These are phyloP conservation scores for Aspergillus sp. DNA, from an alignment of 2,329 filamentous ascomycete species.

Conservation along the genomic window DNA sequence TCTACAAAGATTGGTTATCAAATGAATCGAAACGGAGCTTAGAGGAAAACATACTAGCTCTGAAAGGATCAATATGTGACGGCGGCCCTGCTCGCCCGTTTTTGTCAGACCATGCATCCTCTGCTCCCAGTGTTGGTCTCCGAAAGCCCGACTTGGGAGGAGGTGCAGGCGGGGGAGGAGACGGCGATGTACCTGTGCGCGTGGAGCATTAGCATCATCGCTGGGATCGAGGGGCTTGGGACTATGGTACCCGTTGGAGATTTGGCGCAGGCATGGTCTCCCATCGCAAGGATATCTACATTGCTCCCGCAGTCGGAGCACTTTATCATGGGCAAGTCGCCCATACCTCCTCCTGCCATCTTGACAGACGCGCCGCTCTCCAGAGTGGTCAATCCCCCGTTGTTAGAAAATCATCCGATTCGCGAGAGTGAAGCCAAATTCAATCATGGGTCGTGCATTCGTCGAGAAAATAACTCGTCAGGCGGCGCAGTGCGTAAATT, in stretches of 20 bases:
- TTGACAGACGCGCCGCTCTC: conserved; percentile 42
- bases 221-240: neutral
- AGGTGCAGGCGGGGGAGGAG: conserved; percentile 23
- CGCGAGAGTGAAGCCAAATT: conserved; percentile 5
- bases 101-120: conserved; percentile 31
- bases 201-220: conserved; percentile 3
- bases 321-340: conserved; percentile 80
- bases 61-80: conserved; percentile 56
- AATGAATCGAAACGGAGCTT: neutral
- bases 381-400: conserved; percentile 8
- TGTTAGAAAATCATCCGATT: conserved; percentile 15
- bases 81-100: conserved; percentile 50
- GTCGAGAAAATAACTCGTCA: neutral
- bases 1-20: conserved; percentile 28
- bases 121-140: conserved; percentile 22
- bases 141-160: conserved; percentile 28
- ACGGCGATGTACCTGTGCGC: conserved; percentile 13
- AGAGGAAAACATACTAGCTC: conserved; percentile 56
- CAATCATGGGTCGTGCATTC: conserved; percentile 10
- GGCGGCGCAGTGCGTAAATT: neutral
- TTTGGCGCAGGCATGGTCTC: conserved; percentile 72
- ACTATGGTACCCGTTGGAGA: conserved; percentile 19
- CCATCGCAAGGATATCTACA: conserved; percentile 82
- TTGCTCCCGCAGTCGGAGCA: conserved; percentile 76
- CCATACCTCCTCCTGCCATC: conserved; percentile 54